These are phyloP conservation scores for Gleditsia sinensis DNA, from an alignment of 306 rosid genomes.

Conservation along the genomic window DNA sequence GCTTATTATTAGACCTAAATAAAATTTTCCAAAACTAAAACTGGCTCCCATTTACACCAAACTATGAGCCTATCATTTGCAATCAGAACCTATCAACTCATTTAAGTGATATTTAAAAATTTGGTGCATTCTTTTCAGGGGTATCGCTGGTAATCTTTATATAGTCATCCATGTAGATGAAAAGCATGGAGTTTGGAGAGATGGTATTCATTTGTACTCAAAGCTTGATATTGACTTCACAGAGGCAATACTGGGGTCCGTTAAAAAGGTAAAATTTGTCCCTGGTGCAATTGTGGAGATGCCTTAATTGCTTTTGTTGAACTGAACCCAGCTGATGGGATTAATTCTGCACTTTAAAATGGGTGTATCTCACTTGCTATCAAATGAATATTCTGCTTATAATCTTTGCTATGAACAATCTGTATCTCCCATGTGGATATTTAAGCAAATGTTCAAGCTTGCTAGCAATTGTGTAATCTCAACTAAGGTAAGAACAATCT, in stretches of 20 bases:
- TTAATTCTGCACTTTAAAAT: background rate
- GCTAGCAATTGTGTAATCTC: background rate
- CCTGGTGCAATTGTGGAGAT: background rate
- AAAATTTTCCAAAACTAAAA: constrained; percentile 12
- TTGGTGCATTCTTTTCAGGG: constrained; percentile 54
- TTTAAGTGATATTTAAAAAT: constrained; percentile 13
- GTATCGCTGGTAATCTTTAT: constrained; percentile 72
- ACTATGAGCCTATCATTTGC: background rate
- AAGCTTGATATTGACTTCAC: constrained; percentile 72
- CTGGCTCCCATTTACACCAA: background rate
- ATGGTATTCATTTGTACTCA: constrained; percentile 82
- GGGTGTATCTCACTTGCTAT: background rate
- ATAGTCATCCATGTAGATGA: constrained; percentile 67
- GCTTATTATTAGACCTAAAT: background rate
- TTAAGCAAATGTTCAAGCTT: background rate
- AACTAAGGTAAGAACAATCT: background rate
- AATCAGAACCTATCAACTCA: constrained; percentile 20
- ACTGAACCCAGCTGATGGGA: background rate
- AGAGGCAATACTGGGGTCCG: constrained; percentile 86
- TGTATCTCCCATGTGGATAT: background rate
- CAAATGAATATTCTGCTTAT: no score
- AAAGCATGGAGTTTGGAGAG: constrained; percentile 80
- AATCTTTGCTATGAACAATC: background rate
- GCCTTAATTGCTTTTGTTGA: background rate
- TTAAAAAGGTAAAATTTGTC: constrained; percentile 56